Evolutionary conservation across 192 early-diverging fungal genomes (phyloP).

Genomic region (Gonapodya sp.): DNA sequence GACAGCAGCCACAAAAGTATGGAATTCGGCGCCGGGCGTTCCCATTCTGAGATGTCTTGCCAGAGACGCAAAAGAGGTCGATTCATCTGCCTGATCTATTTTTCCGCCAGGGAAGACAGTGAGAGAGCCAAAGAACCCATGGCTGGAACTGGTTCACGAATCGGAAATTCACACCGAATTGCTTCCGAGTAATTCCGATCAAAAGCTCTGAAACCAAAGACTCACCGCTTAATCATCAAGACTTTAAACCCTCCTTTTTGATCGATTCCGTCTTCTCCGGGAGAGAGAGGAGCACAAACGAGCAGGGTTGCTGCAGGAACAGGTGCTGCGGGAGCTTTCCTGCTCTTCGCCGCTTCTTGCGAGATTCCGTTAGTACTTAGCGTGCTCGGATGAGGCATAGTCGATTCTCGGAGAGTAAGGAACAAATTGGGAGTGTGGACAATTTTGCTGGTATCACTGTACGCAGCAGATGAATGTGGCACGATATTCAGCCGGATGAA

Average conservation of each 20-base stretch:
- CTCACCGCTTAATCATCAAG: constrained; percentile 6
- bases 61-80: not conserved
- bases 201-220: not conserved
- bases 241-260: not conserved
- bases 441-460: too few species aligned
- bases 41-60: not conserved
- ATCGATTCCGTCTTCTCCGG: not conserved
- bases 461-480: too few species aligned
- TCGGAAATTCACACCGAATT: not conserved
- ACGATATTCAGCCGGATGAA: too few species aligned
- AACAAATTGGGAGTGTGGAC: too few species aligned
- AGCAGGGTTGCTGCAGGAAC: not conserved
- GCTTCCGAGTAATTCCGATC: not conserved
- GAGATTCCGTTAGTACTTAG: not conserved
- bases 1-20: not conserved
- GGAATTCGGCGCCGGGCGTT: not conserved
- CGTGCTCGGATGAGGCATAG: not conserved
- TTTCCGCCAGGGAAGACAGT: constrained; percentile 6
- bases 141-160: not conserved
- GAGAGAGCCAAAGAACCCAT: constrained; percentile 4
- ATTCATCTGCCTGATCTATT: not conserved
- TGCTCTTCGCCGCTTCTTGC: not conserved
- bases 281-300: not conserved
- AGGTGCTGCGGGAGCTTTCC: not conserved
- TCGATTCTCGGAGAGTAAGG: too few species aligned